Conservation (phyloP, 2,329 filamentous ascomycete genomes). For the Cordyceps cateniannulata region DNA sequence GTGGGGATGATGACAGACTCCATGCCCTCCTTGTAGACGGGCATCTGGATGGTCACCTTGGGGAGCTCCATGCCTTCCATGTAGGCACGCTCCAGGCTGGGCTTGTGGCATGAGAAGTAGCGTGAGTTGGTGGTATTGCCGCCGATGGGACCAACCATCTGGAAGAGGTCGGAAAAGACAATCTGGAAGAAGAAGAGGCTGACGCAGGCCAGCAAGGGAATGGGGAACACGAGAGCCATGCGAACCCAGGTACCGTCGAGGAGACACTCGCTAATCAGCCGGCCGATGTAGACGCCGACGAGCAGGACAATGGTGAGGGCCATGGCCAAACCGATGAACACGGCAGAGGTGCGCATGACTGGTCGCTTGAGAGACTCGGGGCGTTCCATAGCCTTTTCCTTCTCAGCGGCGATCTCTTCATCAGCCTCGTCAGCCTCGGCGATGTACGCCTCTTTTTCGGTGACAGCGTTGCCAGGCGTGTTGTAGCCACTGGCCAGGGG, state of each 20-base stretch:
- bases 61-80: constrained; percentile 28
- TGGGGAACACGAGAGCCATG: constrained; percentile 28
- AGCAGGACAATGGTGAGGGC: constrained; percentile 32
- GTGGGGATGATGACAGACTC: constrained; percentile 42
- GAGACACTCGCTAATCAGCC: constrained; percentile 32
- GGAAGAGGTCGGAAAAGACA: constrained; percentile 32
- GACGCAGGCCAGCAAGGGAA: constrained; percentile 30
- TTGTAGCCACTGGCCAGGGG: constrained; percentile 1
- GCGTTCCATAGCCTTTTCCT: constrained; percentile 19
- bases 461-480: neutral
- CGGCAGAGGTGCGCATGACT: constrained; percentile 28
- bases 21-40: constrained; percentile 36
- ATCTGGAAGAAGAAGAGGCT: constrained; percentile 38
- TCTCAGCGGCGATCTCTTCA: constrained; percentile 15
- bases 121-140: constrained; percentile 36
- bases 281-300: constrained; percentile 29
- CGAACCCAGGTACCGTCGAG: constrained; percentile 32
- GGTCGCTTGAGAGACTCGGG: constrained; percentile 36
- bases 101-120: constrained; percentile 35
- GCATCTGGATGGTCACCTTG: constrained; percentile 35
- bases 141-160: constrained; percentile 44
- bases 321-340: constrained; percentile 33
- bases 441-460: constrained; percentile 16
- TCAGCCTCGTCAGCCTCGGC: constrained; percentile 17
- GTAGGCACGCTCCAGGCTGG: constrained; percentile 27